Conservation (phyloP, 2,329 filamentous ascomycete genomes). For the Alternaria postmessia region DNA sequence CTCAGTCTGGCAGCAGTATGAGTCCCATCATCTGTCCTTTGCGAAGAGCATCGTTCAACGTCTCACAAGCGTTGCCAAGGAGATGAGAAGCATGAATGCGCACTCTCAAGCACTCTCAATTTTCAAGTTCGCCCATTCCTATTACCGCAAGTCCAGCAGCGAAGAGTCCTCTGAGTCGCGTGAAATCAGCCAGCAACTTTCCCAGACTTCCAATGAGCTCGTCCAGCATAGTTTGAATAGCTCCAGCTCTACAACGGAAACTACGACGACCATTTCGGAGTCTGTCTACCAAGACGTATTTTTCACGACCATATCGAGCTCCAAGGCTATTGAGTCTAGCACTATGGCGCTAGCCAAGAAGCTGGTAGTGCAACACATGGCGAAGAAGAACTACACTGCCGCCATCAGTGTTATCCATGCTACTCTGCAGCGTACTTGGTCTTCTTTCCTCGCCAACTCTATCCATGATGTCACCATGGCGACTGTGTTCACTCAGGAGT, state of each 20-base stretch:
- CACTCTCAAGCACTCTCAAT: conserved; percentile 57
- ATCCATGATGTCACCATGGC: conserved; percentile 57
- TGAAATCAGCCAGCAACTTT: conserved; percentile 53
- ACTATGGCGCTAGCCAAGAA: conserved; percentile 54
- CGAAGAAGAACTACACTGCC: conserved; percentile 58
- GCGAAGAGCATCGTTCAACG: conserved; percentile 49
- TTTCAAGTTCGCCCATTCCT: conserved; percentile 53
- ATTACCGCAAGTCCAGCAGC: conserved; percentile 45
- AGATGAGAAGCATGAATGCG: conserved; percentile 57
- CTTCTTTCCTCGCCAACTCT: conserved; percentile 55
- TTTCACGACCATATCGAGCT: conserved; percentile 51
- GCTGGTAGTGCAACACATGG: conserved; percentile 54
- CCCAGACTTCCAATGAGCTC: conserved; percentile 54
- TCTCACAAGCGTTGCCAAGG: conserved; percentile 53
- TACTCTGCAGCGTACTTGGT: conserved; percentile 58
- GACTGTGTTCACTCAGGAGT: conserved; percentile 54
- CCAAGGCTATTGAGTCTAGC: conserved; percentile 51
- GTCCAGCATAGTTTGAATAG: conserved; percentile 49
- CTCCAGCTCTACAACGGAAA: conserved; percentile 47
- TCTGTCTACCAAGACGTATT: conserved; percentile 56
- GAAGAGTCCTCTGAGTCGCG: conserved; percentile 51
- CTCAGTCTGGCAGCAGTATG: conserved; percentile 60
- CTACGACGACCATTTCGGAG: conserved; percentile 51
- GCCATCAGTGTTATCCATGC: conserved; percentile 57
- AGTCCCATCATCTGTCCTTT: conserved; percentile 53